Conservation (phyloP, 2,329 filamentous ascomycete species). For the Aspergillus caelatus region DNA sequence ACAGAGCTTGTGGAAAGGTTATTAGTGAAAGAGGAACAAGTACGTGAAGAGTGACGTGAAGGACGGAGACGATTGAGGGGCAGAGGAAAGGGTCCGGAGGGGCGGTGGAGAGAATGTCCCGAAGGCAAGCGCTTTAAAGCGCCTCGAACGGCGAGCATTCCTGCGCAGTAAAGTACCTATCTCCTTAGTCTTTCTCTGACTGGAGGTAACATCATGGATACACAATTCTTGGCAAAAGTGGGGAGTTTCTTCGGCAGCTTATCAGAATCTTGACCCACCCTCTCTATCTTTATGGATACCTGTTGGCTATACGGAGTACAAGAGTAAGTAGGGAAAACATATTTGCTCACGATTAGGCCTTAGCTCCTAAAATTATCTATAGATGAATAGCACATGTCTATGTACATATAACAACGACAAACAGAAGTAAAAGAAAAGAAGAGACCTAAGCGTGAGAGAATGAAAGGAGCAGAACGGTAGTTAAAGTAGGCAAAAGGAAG, state of each 20-base stretch:
- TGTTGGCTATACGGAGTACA: too few relatives aligned
- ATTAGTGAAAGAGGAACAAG: slow-evolving; percentile 21
- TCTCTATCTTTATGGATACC: too few relatives aligned
- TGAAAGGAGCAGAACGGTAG: not conserved
- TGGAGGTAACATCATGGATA: not conserved
- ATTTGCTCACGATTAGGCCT: too few relatives aligned
- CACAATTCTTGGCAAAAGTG: slow-evolving; percentile 20
- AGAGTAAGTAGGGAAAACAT: too few relatives aligned
- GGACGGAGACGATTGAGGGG: slow-evolving; percentile 20
- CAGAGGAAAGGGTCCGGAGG: slow-evolving; percentile 16
- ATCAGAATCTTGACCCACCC: not conserved
- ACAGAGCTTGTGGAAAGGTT: slow-evolving; percentile 15
- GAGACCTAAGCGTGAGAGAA: not conserved
- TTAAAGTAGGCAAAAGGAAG: not conserved
- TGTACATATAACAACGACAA: slow-evolving; percentile 8
- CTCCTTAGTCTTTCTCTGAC: not conserved
- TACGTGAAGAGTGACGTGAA: slow-evolving; percentile 14
- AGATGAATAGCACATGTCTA: slow-evolving; percentile 12
- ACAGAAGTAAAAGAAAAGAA: not conserved
- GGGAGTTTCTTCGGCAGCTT: slow-evolving; percentile 6
- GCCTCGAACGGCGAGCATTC: slow-evolving; percentile 26
- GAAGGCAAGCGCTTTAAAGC: slow-evolving; percentile 25
- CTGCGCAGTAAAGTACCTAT: not conserved
- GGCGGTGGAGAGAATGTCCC: slow-evolving; percentile 22
- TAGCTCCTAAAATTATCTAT: too few relatives aligned